These are phyloP conservation scores for Solanum sitiens DNA, from an alignment of 257 asterid species.

Conservation along the genomic window DNA sequence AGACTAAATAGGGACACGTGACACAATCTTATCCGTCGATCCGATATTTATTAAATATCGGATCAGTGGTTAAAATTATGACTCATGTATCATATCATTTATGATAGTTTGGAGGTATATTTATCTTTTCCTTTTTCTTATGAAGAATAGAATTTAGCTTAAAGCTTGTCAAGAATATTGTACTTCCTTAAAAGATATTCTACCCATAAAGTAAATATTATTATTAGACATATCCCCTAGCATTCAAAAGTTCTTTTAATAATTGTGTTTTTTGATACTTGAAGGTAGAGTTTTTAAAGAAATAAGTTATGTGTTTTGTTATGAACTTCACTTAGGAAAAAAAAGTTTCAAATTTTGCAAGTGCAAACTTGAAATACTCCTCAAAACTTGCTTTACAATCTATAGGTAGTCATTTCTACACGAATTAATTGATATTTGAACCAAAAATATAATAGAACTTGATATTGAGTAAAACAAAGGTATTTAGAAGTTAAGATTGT, in stretches of 20 bases:
- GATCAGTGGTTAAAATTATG: rapidly evolving
- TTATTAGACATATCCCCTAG: neutral
- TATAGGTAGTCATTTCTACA: neutral
- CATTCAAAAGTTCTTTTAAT: neutral
- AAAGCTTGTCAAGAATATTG: neutral
- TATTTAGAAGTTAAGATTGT: neutral
- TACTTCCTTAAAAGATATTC: neutral
- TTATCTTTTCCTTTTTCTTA: too few relatives aligned
- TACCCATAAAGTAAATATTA: neutral
- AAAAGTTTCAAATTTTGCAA: neutral
- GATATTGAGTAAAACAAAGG: neutral
- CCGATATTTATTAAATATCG: too few relatives aligned
- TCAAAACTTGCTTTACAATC: neutral
- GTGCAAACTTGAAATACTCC: neutral
- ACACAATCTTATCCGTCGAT: too few relatives aligned
- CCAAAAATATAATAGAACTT: neutral
- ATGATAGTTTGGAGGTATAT: too few relatives aligned
- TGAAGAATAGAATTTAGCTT: neutral
- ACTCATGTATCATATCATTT: too few relatives aligned
- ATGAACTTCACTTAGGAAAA: neutral
- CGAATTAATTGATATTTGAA: neutral
- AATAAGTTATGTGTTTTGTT: neutral
- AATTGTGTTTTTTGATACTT: neutral
- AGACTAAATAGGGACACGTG: too few relatives aligned
- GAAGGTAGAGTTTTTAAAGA: neutral